These are phyloP conservation scores for Jackrogersella multiformis DNA, from an alignment of 495 filamentous ascomycete genomes.

Conservation along the genomic window DNA sequence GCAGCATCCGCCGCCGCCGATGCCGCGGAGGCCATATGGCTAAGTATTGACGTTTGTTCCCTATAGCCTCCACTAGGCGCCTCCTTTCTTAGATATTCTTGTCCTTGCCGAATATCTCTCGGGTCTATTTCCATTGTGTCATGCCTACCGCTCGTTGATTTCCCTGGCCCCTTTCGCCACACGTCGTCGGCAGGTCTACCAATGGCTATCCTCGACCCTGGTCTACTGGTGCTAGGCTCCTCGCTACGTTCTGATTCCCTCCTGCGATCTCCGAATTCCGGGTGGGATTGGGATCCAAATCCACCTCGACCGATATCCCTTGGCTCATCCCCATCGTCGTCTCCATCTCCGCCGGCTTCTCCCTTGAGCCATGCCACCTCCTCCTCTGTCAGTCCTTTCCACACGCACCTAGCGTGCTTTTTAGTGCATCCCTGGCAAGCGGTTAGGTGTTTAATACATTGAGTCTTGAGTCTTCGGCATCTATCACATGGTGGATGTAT, in stretches of 20 bases:
- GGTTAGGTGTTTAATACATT: slow-evolving; percentile 84
- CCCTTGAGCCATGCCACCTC: slow-evolving; percentile 61
- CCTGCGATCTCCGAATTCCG: slow-evolving; percentile 33
- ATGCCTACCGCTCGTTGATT: slow-evolving; percentile 21
- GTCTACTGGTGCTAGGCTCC: slow-evolving; percentile 28
- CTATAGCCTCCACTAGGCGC: slow-evolving; percentile 16
- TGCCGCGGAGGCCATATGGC: slow-evolving; percentile 45
- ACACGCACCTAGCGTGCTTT: slow-evolving; percentile 86
- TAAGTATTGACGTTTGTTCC: slow-evolving; percentile 40
- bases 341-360: slow-evolving; percentile 37
- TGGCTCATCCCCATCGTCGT: slow-evolving; percentile 41
- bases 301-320: slow-evolving; percentile 32
- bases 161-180: slow-evolving; percentile 44
- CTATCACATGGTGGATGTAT: slow-evolving; percentile 84
- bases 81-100: slow-evolving; percentile 39
- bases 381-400: slow-evolving; percentile 77
- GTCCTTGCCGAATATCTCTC: slow-evolving; percentile 32
- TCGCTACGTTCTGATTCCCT: slow-evolving; percentile 35
- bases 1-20: slow-evolving; percentile 46
- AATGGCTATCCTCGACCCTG: slow-evolving; percentile 39
- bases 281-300: slow-evolving; percentile 31
- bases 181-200: slow-evolving; percentile 42
- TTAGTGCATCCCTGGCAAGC: slow-evolving; percentile 88
- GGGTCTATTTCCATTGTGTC: slow-evolving; percentile 44
- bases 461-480: slow-evolving; percentile 79